Conservation (phyloP, 345 rosid species). For the Corchorus capsularis region DNA sequence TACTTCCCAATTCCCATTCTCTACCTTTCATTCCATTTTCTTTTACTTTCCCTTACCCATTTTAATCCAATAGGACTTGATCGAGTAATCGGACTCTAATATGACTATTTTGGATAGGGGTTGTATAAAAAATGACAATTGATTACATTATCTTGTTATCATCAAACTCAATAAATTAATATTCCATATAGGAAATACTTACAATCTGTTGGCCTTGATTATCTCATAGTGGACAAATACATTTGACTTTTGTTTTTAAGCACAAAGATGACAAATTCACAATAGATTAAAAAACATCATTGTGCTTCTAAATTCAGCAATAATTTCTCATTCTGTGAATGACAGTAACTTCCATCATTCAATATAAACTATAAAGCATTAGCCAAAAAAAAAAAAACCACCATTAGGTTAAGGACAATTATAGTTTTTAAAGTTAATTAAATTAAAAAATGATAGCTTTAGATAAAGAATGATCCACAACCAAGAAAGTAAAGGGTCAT, state of each 20-base stretch:
- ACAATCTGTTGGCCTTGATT: not conserved
- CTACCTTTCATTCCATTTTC: too few relatives aligned
- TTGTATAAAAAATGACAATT: too few relatives aligned
- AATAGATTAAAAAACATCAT: not conserved
- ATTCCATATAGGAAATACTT: not conserved
- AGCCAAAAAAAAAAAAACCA: not conserved
- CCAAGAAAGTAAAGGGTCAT: constrained; percentile 21
- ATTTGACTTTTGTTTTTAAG: not conserved
- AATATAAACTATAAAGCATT: too few relatives aligned
- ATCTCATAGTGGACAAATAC: not conserved
- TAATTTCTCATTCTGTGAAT: not conserved
- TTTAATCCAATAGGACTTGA: too few relatives aligned
- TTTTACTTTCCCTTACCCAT: too few relatives aligned
- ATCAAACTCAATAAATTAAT: not conserved
- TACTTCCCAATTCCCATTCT: too few relatives aligned
- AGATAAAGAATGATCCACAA: constrained; percentile 12
- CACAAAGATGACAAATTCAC: not conserved
- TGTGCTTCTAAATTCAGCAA: not conserved
- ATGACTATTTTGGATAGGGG: too few relatives aligned
- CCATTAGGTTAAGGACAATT: not conserved
- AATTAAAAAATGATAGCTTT: not conserved
- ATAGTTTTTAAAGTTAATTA: too few relatives aligned
- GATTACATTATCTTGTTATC: not conserved
- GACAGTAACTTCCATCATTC: not conserved
- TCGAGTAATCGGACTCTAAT: too few relatives aligned